Conservation (phyloP, 1,139 yeast species). For the Sugiyamaella xylanicola region DNA sequence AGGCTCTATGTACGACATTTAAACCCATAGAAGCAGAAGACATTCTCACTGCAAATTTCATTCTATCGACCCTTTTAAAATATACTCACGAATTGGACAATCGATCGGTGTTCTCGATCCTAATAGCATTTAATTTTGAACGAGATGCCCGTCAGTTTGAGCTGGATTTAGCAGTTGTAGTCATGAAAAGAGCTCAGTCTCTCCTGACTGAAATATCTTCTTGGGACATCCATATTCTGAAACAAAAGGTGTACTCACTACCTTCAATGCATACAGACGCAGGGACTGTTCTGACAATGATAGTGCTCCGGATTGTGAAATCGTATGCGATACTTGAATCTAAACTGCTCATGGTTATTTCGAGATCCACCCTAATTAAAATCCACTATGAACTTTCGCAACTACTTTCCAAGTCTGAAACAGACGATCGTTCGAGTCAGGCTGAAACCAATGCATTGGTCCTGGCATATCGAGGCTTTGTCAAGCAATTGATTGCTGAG, state of each 20-base stretch:
- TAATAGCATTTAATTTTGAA: conserved; percentile 37
- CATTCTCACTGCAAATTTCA: conserved; percentile 37
- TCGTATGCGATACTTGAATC: conserved; percentile 38
- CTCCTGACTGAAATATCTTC: conserved; percentile 37
- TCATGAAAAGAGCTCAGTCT: conserved; percentile 36
- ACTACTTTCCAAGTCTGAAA: conserved; percentile 29
- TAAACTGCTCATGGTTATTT: conserved; percentile 40
- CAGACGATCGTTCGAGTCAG: not conserved
- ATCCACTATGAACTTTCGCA: conserved; percentile 41
- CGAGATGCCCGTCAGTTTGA: conserved; percentile 39
- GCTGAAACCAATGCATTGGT: conserved; percentile 33
- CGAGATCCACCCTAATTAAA: conserved; percentile 42
- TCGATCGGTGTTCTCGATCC: conserved; percentile 37
- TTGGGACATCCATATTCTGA: conserved; percentile 41
- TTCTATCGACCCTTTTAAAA: conserved; percentile 34
- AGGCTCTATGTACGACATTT: conserved; percentile 33
- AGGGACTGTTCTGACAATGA: conserved; percentile 40
- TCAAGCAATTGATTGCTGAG: conserved; percentile 38
- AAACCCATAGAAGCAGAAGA: conserved; percentile 36
- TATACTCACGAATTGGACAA: conserved; percentile 38
- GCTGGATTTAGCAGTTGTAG: conserved; percentile 40
- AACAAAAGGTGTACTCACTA: conserved; percentile 35
- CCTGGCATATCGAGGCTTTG: conserved; percentile 39
- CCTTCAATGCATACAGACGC: conserved; percentile 38
- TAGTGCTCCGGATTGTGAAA: conserved; percentile 40